Percentiles rank a stretch among this genome's conserved stretches.
phyloP scores from a whole-genome alignment of 768 basidiomycete species.

The Tylopilus sp. region DNA sequence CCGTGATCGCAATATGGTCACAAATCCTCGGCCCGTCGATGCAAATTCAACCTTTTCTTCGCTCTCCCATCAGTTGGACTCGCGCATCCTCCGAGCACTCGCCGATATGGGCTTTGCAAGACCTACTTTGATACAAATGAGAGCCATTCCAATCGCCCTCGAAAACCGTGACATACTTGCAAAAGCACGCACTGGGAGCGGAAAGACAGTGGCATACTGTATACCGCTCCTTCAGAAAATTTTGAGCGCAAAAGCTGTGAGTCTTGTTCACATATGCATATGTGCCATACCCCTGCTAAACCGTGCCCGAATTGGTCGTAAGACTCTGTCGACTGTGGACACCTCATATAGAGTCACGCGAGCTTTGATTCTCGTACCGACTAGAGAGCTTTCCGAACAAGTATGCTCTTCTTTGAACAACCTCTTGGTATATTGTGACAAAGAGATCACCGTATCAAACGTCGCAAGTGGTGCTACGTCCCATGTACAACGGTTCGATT shows the following conservation, averaged over 20 bases:
- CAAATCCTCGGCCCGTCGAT: slow-evolving; percentile 46
- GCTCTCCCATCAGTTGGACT: slow-evolving; percentile 79
- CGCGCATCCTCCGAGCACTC: slow-evolving; percentile 81
- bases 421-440: slow-evolving; percentile 76
- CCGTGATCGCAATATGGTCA: slow-evolving; percentile 34
- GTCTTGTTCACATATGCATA: slow-evolving; percentile 25
- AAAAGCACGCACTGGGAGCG: slow-evolving; percentile 91
- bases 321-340: slow-evolving; percentile 40
- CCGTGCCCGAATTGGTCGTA: background rate
- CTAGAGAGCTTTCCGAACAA: slow-evolving; percentile 90
- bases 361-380: slow-evolving; percentile 81
- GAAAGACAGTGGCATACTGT: slow-evolving; percentile 96
- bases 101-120: slow-evolving; percentile 87
- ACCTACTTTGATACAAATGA: slow-evolving; percentile 89
- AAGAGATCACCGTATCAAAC: slow-evolving; percentile 68
- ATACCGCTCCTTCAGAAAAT: slow-evolving; percentile 90
- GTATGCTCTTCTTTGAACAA: slow-evolving; percentile 65
- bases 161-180: slow-evolving; percentile 90
- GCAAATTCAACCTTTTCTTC: slow-evolving; percentile 48
- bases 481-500: slow-evolving; percentile 68
- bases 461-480: slow-evolving; percentile 67
- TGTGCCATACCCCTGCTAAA: background rate
- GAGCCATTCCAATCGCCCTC: slow-evolving; percentile 89
- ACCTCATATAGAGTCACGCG: slow-evolving; percentile 56
- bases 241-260: slow-evolving; percentile 71